Conservation (phyloP, 768 basidiomycete species). For the Inosperma sp. region DNA sequence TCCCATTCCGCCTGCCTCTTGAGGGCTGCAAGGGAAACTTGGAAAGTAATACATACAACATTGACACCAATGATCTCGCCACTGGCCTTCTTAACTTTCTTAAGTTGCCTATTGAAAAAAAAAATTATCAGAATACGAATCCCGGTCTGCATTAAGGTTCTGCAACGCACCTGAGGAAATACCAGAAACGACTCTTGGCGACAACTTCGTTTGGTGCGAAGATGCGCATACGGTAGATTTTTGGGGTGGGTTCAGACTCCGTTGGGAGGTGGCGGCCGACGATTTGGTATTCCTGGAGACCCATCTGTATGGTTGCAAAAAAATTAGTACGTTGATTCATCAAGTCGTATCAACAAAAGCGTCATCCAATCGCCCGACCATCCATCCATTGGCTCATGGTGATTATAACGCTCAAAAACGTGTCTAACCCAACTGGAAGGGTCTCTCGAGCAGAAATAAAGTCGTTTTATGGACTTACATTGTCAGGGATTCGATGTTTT, state of each 20-base stretch:
- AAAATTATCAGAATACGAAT: neutral
- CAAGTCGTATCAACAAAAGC: constrained; percentile 5
- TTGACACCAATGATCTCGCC: constrained; percentile 99
- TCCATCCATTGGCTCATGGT: constrained; percentile 26
- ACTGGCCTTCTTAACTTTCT: constrained; percentile 99
- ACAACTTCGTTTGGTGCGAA: constrained; percentile 99
- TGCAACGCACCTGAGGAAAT: constrained; percentile 86
- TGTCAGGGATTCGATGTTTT: constrained; percentile 33
- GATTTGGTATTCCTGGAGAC: constrained; percentile 90
- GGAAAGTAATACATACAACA: constrained; percentile 74
- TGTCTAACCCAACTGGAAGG: neutral
- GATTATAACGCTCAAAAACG: neutral
- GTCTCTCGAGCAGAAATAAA: neutral
- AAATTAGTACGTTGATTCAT: constrained; percentile 8
- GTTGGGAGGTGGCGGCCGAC: constrained; percentile 97
- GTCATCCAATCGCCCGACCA: constrained; percentile 24
- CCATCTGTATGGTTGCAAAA: constrained; percentile 43
- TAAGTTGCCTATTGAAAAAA: constrained; percentile 63
- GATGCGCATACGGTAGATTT: constrained; percentile 99
- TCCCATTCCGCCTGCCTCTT: constrained; percentile 84
- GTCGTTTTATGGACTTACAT: constrained; percentile 29
- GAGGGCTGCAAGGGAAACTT: constrained; percentile 65
- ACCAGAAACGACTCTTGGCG: constrained; percentile 99
- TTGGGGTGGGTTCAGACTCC: constrained; percentile 87
- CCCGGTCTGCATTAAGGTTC: neutral